Evolutionary conservation across 352 stramenopile species (phyloP).

Genomic region (Pythium oligandrum): DNA sequence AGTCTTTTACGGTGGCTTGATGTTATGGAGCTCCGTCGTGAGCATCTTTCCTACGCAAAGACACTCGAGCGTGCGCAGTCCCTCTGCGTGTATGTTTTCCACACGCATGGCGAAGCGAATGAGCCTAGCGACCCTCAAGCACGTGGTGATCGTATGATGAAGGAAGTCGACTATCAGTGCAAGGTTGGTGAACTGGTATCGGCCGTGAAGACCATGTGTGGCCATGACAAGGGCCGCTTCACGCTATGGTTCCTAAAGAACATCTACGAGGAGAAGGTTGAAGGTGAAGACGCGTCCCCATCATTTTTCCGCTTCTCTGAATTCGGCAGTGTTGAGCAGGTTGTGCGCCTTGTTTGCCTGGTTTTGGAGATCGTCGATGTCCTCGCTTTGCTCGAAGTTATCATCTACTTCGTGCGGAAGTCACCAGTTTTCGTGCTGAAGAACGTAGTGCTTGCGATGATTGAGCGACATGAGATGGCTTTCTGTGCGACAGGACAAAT

Average conservation of each 20-base stretch:
- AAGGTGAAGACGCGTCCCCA: not conserved
- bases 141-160: conserved; percentile 47
- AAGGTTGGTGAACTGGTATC: conserved; percentile 81
- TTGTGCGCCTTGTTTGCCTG: conserved; percentile 75
- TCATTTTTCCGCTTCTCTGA: conserved; percentile 82
- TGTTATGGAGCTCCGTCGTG: conserved; percentile 69
- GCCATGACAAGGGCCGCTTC: conserved; percentile 82
- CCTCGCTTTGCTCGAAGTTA: conserved; percentile 71
- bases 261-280: conserved; percentile 60
- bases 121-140: conserved; percentile 27
- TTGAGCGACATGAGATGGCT: conserved; percentile 79
- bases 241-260: conserved; percentile 78
- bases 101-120: conserved; percentile 70
- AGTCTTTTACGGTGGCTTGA: conserved; percentile 75
- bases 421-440: conserved; percentile 78
- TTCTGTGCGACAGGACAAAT: conserved; percentile 84
- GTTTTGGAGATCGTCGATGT: conserved; percentile 82
- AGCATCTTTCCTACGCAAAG: conserved; percentile 71
- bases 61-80: conserved; percentile 79
- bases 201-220: conserved; percentile 83
- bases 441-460: conserved; percentile 75
- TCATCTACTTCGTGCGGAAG: conserved; percentile 73
- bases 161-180: conserved; percentile 78
- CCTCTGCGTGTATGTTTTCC: conserved; percentile 80
- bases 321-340: conserved; percentile 76